Evolutionary conservation across 495 filamentous ascomycete species (phyloP), one percentile per base, ranked within the genome.

Genomic region (Aspergillus cavernicola): DNA sequence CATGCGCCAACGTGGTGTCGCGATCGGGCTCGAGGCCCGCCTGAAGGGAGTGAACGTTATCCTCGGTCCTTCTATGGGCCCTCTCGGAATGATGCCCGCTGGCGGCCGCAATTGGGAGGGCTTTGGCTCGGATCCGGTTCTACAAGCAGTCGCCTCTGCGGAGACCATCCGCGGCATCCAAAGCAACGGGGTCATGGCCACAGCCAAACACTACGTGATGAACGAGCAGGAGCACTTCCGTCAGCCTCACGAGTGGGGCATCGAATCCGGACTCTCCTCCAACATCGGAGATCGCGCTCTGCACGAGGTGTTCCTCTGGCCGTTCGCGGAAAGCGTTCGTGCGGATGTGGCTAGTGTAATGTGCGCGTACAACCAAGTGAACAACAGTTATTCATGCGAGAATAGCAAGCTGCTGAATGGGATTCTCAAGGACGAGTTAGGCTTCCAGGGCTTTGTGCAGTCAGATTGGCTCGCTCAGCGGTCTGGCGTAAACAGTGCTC

Each of bases 31-130:
- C 22, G 90, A 96, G 63, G 81, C 87, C 7, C 81, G 83, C 41
- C 66, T 78, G 3, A 84, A 84, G 60, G 90, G 89, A 13, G 69
- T 95, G 29, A 87, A 93, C 63, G 81, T 92, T 2, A 61, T 92
- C 12, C 76, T 95, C 1, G 89, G 88, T 0, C 87, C 87, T 2
- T 80, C 84, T 13, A 86, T 92, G 74, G 88, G 89, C 6, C 83
- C 87, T 11, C 56, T 90, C 10, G 93, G 92, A 6, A 76, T 90
- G 50, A 84, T 90, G 73, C 91, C 90, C 1, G 87, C 84, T 16
- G 92, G 91, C 26, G 92, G 92, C 9, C 75, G 92, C 31, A 96
- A 93, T 58, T 97, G 92, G 91, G 92, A 96, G 70, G 86, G 86
- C 0, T 90, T 93, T 56, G 86, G 85, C 10, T 68, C 82, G 0